These are phyloP conservation scores for Metarhizium robertsii DNA, from an alignment of 2,329 filamentous ascomycete species.

Conservation along the genomic window DNA sequence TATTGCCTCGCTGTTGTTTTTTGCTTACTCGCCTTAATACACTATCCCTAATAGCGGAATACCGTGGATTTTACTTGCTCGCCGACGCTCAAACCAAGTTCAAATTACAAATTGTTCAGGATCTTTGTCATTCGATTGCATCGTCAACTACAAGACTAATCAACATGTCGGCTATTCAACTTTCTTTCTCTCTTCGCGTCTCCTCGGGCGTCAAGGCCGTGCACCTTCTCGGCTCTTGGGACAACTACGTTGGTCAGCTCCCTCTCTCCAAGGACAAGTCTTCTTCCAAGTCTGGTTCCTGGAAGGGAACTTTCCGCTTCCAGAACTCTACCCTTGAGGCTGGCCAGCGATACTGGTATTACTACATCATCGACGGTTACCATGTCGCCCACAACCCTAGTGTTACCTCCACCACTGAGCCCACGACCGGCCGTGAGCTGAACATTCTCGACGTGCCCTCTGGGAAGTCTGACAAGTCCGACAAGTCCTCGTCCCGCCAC, in stretches of 20 bases:
- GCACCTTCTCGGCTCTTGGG: conserved; percentile 95
- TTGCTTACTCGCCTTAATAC: conserved; percentile 23
- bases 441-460: conserved; percentile 92
- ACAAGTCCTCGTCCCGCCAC: conserved; percentile 30
- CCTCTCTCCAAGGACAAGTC: conserved; percentile 83
- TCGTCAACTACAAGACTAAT: conserved; percentile 6
- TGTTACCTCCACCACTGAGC: conserved; percentile 81
- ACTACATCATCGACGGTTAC: conserved; percentile 99
- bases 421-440: conserved; percentile 90
- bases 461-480: conserved; percentile 27
- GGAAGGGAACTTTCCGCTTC: conserved; percentile 96
- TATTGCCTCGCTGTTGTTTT: conserved; percentile 12
- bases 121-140: conserved; percentile 18
- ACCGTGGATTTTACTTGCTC: conserved; percentile 49
- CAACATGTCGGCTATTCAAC: conserved; percentile 83
- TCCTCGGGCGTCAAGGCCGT: conserved; percentile 95
- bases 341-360: conserved; percentile 98
- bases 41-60: conserved; percentile 35
- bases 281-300: conserved; percentile 78
- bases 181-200: conserved; percentile 92
- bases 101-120: conserved; percentile 15
- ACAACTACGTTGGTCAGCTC: conserved; percentile 91
- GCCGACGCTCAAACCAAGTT: conserved; percentile 22
- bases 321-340: conserved; percentile 76
- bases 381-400: conserved; percentile 95